These are phyloP conservation scores for Pseudogymnoascus sp. DNA, from an alignment of 2,329 filamentous ascomycete genomes.

Conservation along the genomic window DNA sequence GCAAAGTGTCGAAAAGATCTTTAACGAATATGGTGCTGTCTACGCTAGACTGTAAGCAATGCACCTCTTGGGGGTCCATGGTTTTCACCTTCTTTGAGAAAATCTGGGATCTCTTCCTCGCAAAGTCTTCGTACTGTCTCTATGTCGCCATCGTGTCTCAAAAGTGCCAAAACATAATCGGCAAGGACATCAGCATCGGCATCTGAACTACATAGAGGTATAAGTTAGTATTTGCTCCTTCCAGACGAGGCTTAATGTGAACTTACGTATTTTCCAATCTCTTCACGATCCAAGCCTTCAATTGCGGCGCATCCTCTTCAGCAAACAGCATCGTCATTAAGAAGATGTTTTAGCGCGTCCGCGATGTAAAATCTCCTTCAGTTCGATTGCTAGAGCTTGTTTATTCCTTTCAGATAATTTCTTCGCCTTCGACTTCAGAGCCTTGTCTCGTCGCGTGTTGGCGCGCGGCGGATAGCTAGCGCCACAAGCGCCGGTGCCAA, in stretches of 20 bases:
- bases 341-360: neutral
- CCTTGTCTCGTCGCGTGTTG: conserved; percentile 6
- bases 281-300: conserved; percentile 73
- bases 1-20: conserved; percentile 60
- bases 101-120: conserved; percentile 65
- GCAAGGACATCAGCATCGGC: conserved; percentile 75
- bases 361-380: neutral
- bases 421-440: conserved; percentile 1
- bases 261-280: conserved; percentile 66
- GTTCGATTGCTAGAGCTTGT: neutral
- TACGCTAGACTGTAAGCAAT: conserved; percentile 21
- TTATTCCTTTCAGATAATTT: neutral
- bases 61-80: neutral
- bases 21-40: conserved; percentile 57
- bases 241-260: neutral
- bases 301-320: conserved; percentile 50
- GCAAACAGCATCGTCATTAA: conserved; percentile 48
- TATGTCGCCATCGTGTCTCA: conserved; percentile 59
- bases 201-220: conserved; percentile 50
- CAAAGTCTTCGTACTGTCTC: conserved; percentile 59
- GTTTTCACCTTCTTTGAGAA: conserved; percentile 55
- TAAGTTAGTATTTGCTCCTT: conserved; percentile 13
- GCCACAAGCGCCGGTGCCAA: neutral
- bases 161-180: conserved; percentile 73
- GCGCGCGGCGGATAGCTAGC: conserved; percentile 1